Base-by-base conservation (phyloP, 2,329 filamentous ascomycete species). In the Microdochium nivale region DNA sequence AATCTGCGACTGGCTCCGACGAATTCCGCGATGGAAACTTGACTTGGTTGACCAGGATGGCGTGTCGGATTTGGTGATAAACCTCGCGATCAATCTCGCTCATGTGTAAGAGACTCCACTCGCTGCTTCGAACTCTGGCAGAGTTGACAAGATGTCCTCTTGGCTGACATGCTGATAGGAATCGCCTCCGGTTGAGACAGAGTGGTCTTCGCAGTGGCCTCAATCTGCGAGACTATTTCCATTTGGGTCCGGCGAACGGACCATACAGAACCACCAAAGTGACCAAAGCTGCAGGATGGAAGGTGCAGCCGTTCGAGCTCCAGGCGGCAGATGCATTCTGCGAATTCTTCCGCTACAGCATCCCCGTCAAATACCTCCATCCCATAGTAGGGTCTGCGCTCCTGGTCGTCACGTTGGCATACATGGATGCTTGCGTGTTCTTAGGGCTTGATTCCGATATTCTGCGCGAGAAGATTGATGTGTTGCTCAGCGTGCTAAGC, bases 11-110 rank as follows among this genome's bases (percentile, higher is more conserved):
- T 72, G 68, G 65, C 56, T 67, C 21, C 60, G 70, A 27, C 64
- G 67, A 37, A 56, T 72, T 9, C 70, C 69, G 2, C 61, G 60
- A 30, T 69, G 67, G 63, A 72, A 72, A 53, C 65, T 66, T 58
- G 62, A 66, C 27, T 54, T 71, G 19, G 63, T 70, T 21, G 65
- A 70, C 53, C 60, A 65, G 2, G 60, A 67, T 27, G 68, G 67
- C 23, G 58, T 63, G 21, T 60, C 67, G 1, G 69, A 72, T 46
- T 63, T 71, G 54, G 58, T 71, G 21, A 60, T 72, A 30, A 68
- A 70, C 37, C 62, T 64, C 25, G 66, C 67, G 3, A 60, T 70
- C 19, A 62, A 59, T 11, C 60, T 66, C 33, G 62, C 67, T 25
- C 63, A 71, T 52, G 58, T 60, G 69, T 71, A 59, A 58, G 69